Evolutionary conservation across 2,329 filamentous ascomycete genomes (phyloP), one percentile per base, ranked within the genome.

Genomic region (Davidsoniella neocaledoniae): DNA sequence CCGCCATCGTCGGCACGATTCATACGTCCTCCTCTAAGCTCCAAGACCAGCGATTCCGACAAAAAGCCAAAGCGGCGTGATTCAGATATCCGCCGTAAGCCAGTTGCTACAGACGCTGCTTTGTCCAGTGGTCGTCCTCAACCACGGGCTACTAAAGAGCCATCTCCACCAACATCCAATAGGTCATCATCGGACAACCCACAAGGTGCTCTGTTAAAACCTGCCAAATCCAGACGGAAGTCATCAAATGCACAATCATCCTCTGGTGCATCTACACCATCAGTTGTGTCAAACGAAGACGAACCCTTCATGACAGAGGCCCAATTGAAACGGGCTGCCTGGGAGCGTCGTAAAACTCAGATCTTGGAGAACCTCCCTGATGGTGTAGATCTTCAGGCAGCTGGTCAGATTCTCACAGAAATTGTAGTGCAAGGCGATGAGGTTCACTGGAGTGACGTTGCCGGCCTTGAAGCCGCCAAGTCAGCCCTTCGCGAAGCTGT

Each of bases 351-450:
- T 5, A 49, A 52, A 54, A 68, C 71, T 45, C 63, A 72, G 7
- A 69, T 94, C 19, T 67, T 95, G 59, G 86, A 84, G 59, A 81
- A 81, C 51, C 66, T 96, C 1, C 88, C 88, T 0, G 74, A 79
- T 48, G 87, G 87, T 0, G 77, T 95, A 2, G 91, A 98, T 59
- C 76, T 81, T 56, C 69, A 73, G 23, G 84, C 88, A 3, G 91
- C 90, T 0, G 84, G 85, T 59, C 86, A 95, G 54, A 95, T 98
- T 26, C 71, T 96, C 52, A 95, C 95, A 59, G 91, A 98, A 56
- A 93, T 98, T 53, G 83, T 98, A 2, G 81, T 96, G 12, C 79
- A 90, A 55, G 91, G 91, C 5, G 91, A 98, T 58, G 84, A 94
- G 60, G 91, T 98, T 2, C 86, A 84, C 58, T 98, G 91, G 91